Percentiles rank a stretch among this genome's conserved stretches.
These are phyloP conservation scores for Tolypocladium paradoxum DNA, from an alignment of 2,329 filamentous ascomycete genomes.

Conservation along the genomic window DNA sequence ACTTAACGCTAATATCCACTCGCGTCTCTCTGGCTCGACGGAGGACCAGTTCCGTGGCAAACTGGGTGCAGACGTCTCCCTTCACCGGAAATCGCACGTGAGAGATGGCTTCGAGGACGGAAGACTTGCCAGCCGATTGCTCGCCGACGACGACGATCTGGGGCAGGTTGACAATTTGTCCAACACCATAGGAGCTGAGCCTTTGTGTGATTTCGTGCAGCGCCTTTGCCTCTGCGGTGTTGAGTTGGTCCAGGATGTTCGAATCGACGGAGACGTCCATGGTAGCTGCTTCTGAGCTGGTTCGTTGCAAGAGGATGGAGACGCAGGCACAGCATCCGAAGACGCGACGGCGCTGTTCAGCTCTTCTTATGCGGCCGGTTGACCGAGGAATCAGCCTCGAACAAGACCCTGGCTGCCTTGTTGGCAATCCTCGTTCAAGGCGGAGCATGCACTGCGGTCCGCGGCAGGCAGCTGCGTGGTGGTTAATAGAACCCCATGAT, in stretches of 20 bases:
- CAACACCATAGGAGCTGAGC: slow-evolving; percentile 37
- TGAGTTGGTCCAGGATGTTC: slow-evolving; percentile 20
- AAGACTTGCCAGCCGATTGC: slow-evolving; percentile 53
- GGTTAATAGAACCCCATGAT: no score
- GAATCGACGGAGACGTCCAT: slow-evolving; percentile 4
- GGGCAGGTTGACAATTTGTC: slow-evolving; percentile 35
- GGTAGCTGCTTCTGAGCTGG: background rate
- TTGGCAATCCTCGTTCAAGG: no score
- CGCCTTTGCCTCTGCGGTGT: slow-evolving; percentile 29
- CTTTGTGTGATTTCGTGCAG: slow-evolving; percentile 43
- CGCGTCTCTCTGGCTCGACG: slow-evolving; percentile 24
- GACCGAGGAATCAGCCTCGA: no score
- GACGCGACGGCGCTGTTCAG: no score
- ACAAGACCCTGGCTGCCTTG: no score
- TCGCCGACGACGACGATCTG: slow-evolving; percentile 50
- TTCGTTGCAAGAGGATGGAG: no score
- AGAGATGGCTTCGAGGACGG: slow-evolving; percentile 53
- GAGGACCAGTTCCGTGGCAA: slow-evolving; percentile 49
- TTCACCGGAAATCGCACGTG: slow-evolving; percentile 48
- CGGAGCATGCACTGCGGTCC: no score
- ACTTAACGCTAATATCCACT: slow-evolving; percentile 33
- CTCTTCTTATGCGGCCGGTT: no score
- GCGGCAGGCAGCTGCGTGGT: no score
- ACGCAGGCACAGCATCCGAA: no score
- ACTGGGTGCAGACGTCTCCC: slow-evolving; percentile 45